Evolutionary conservation across 352 stramenopile genomes (phyloP), one percentile per base, ranked within the genome.

Genomic region (Peronospora destructor): DNA sequence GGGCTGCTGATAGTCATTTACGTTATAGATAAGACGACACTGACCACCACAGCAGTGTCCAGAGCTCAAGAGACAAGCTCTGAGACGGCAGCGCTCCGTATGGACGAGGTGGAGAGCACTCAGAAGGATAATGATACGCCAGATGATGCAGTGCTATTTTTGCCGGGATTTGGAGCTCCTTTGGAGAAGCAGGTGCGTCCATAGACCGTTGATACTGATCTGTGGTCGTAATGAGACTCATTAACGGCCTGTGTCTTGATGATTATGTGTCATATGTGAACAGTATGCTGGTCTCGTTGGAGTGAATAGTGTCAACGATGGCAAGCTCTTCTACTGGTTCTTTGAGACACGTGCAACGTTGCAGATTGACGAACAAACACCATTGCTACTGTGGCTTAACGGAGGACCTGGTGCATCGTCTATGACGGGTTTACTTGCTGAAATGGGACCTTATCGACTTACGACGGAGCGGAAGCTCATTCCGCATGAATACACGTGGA

Each of bases 251-350:
- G 19, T 71, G 43, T 36, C 40, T 71, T 19, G 43, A 58, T 43
- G 66, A 55, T 61, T 62, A 57, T 71, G 53, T 68, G 39, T 56
- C 21, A 47, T 71, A 45, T 60, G 40, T 57, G 37, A 57, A 59
- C 45, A 88, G 80, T 91, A 83, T 59, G 76, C 80, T 26, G 77
- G 80, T 7, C 56, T 87, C 49, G 59, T 87, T 34, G 71, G 53
- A 32, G 80, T 88, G 28, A 87, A 87, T 60, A 56, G 51, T 10
- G 0, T 63, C 11, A 69, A 73, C 12, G 64, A 67, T 14, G 80
- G 80, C 16, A 82, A 76, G 34, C 37, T 91, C 6, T 92, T 92
- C 32, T 92, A 92, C 55, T 92, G 81, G 81, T 92, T 92, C 56
- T 87, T 92, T 53, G 78, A 90, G 61, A 71, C 77, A 30, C 70